phyloP scores from a whole-genome alignment of 257 asterid genomes.

The Paraleonurus japonicus region DNA sequence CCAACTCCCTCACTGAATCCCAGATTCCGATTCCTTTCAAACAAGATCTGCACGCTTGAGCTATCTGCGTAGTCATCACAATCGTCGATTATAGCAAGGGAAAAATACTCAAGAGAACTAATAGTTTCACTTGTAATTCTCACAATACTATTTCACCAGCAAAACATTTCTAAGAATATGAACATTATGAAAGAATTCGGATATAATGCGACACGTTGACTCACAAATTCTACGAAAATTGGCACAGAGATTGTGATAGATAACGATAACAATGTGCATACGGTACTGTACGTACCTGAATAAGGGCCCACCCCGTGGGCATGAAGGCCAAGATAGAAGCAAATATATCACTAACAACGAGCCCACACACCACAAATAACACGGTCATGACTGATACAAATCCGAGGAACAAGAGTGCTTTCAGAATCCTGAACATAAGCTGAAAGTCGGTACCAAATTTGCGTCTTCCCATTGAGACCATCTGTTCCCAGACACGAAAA shows the following conservation, averaged over 20 bases:
- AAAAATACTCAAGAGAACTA: neutral
- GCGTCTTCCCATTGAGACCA: slow-evolving; percentile 96
- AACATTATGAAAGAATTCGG: neutral
- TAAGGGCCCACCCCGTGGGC: slow-evolving; percentile 99
- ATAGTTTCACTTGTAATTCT: neutral
- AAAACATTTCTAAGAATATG: neutral
- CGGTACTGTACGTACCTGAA: slow-evolving; percentile 52
- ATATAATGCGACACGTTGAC: neutral
- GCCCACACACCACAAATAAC: slow-evolving; percentile 73
- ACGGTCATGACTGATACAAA: slow-evolving; percentile 91
- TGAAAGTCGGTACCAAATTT: slow-evolving; percentile 95
- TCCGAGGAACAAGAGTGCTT: slow-evolving; percentile 91
- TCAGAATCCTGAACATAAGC: slow-evolving; percentile 95
- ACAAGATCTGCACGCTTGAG: slow-evolving; percentile 75
- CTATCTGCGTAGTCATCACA: slow-evolving; percentile 43
- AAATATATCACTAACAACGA: slow-evolving; percentile 69
- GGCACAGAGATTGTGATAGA: neutral
- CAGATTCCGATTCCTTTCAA: slow-evolving; percentile 67
- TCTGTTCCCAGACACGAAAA: slow-evolving; percentile 37
- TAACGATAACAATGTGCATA: neutral
- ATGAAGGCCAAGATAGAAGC: slow-evolving; percentile 90
- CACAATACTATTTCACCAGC: neutral
- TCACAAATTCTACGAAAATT: neutral
- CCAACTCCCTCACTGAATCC: slow-evolving; percentile 92
- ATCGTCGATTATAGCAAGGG: neutral